A percentile compares a stretch with the other conserved stretches of the same genome.
Conservation (phyloP, 495 filamentous ascomycete genomes). For the Opeltia flavorubescens region DNA sequence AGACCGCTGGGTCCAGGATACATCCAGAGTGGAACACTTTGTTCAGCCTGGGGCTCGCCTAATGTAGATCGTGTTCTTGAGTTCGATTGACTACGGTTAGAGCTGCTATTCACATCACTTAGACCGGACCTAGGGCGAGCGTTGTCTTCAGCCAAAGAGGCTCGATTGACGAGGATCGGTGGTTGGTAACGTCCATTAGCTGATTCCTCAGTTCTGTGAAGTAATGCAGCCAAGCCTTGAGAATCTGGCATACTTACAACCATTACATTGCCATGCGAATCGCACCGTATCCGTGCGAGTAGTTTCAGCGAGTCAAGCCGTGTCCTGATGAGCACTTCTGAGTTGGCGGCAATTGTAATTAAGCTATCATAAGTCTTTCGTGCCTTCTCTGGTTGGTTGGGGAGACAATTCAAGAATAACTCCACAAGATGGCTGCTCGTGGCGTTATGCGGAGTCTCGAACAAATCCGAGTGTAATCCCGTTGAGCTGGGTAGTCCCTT, state of each 20-base stretch:
- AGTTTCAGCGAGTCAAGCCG: conserved; percentile 72
- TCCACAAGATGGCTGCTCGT: conserved; percentile 28
- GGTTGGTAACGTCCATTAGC: conserved; percentile 9
- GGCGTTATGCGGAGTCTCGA: conserved; percentile 26
- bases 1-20: conserved; percentile 35
- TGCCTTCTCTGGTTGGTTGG: conserved; percentile 50
- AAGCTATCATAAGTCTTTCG: conserved; percentile 49
- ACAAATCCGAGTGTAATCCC: background rate
- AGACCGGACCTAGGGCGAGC: conserved; percentile 12
- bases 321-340: conserved; percentile 37
- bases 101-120: conserved; percentile 11
- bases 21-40: conserved; percentile 41
- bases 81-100: conserved; percentile 20
- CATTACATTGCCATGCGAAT: conserved; percentile 58
- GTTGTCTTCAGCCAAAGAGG: conserved; percentile 14
- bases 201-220: conserved; percentile 50
- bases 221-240: conserved; percentile 51
- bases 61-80: conserved; percentile 18
- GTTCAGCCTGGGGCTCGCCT: no score
- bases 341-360: conserved; percentile 46
- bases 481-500: background rate
- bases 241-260: conserved; percentile 51
- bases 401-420: conserved; percentile 49
- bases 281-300: conserved; percentile 70
- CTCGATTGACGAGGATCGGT: conserved; percentile 9